phyloP scores from a whole-genome alignment of 2,329 filamentous ascomycete species.

The Arthrobotrys megalospora region DNA sequence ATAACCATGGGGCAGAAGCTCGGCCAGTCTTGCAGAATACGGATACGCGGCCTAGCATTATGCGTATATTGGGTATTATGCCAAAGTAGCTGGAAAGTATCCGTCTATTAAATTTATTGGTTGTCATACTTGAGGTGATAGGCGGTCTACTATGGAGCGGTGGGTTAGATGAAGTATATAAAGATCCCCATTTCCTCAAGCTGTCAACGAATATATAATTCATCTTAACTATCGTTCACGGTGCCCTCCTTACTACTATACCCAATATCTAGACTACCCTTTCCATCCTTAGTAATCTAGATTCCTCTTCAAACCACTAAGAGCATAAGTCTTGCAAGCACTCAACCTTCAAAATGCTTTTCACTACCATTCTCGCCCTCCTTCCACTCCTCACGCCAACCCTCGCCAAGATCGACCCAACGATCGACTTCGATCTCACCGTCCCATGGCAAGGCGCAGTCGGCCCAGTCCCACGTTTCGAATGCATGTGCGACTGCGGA shows the following conservation, averaged over 20 bases:
- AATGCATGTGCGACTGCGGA: slow-evolving; percentile 53
- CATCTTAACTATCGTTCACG: too few relatives aligned
- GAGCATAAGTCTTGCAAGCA: background rate
- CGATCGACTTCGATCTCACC: slow-evolving; percentile 2
- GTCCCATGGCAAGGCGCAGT: slow-evolving; percentile 31
- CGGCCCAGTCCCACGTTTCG: slow-evolving; percentile 50
- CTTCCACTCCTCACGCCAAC: slow-evolving; percentile 9
- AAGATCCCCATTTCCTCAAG: too few relatives aligned
- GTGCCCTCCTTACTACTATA: too few relatives aligned
- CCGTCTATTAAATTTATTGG: background rate
- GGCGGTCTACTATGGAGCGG: too few relatives aligned
- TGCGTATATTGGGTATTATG: background rate
- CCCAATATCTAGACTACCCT: too few relatives aligned
- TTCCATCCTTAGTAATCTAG: too few relatives aligned
- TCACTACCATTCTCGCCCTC: slow-evolving; percentile 17
- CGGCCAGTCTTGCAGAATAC: background rate
- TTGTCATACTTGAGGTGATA: too few relatives aligned
- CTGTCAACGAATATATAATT: too few relatives aligned
- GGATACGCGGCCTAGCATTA: background rate
- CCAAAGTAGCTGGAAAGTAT: background rate
- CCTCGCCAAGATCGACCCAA: slow-evolving; percentile 1
- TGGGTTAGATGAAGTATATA: too few relatives aligned
- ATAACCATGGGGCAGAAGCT: background rate
- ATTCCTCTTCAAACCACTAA: too few relatives aligned
- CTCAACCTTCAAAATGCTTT: slow-evolving; percentile 33